A percentile compares a stretch with the other conserved stretches of the same genome.
Conservation (phyloP, 306 rosid species). For the Inga laurina region DNA sequence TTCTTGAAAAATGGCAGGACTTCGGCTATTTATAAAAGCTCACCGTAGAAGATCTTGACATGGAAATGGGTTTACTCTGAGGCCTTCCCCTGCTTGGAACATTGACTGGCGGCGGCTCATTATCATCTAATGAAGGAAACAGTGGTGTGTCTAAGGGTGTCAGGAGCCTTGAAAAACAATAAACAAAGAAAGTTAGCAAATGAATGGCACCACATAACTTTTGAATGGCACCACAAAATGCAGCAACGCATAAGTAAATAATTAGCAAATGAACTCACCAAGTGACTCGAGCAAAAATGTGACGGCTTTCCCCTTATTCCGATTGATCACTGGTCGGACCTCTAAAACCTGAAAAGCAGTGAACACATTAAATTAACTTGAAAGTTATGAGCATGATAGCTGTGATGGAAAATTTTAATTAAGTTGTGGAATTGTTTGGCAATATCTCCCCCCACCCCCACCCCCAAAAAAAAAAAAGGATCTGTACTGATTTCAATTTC, state of each 20-base stretch:
- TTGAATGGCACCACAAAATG: too few relatives aligned
- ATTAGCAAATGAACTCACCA: too few relatives aligned
- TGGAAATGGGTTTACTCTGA: slow-evolving; percentile 82
- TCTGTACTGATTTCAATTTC: too few relatives aligned
- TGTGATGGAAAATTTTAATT: too few relatives aligned
- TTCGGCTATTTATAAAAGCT: slow-evolving; percentile 53
- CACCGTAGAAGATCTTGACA: slow-evolving; percentile 88
- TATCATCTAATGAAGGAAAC: slow-evolving; percentile 84
- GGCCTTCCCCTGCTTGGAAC: slow-evolving; percentile 70
- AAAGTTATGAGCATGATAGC: too few relatives aligned
- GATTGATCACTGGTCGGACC: slow-evolving; percentile 83
- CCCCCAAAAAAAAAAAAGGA: too few relatives aligned
- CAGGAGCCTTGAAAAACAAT: slow-evolving; percentile 60
- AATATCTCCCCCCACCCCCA: too few relatives aligned
- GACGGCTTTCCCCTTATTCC: slow-evolving; percentile 99
- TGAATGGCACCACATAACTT: too few relatives aligned
- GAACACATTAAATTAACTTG: background rate
- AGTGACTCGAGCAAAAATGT: too few relatives aligned
- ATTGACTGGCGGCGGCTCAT: slow-evolving; percentile 54
- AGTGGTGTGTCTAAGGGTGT: slow-evolving; percentile 90
- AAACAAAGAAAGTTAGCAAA: slow-evolving; percentile 32
- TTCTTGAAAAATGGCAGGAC: slow-evolving; percentile 60
- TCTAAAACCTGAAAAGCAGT: slow-evolving; percentile 72
- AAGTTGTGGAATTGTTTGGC: too few relatives aligned
- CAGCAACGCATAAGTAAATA: too few relatives aligned